A percentile compares a stretch with the other conserved stretches of the same genome.
These are phyloP conservation scores for Dovyalis caffra DNA, from an alignment of 345 rosid genomes.

Conservation along the genomic window DNA sequence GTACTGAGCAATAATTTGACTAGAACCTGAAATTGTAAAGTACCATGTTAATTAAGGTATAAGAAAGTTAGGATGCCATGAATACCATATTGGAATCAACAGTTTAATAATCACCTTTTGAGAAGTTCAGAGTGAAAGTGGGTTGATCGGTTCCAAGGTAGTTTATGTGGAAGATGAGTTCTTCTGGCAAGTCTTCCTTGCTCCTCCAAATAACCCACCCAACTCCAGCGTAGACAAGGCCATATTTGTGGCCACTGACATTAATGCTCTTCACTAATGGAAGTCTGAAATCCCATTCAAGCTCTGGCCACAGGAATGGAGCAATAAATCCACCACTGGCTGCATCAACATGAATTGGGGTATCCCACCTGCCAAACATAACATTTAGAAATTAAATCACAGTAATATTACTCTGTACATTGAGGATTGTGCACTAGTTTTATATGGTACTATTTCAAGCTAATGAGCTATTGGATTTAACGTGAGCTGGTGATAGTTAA, in stretches of 20 bases:
- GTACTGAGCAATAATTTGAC: slow-evolving; percentile 88
- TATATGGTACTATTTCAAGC: not conserved
- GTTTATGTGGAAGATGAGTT: slow-evolving; percentile 90
- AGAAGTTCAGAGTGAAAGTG: slow-evolving; percentile 94
- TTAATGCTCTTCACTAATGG: slow-evolving; percentile 88
- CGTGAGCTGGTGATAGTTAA: not conserved
- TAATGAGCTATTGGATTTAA: not conserved
- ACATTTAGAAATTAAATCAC: not conserved
- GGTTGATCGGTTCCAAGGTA: slow-evolving; percentile 95
- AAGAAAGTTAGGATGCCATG: not conserved
- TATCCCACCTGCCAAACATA: slow-evolving; percentile 62
- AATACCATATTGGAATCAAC: not conserved
- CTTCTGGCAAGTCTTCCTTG: slow-evolving; percentile 83
- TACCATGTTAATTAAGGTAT: not conserved
- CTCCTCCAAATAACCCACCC: slow-evolving; percentile 95
- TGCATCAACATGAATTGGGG: slow-evolving; percentile 93
- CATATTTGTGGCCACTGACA: slow-evolving; percentile 91
- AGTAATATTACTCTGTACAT: not conserved
- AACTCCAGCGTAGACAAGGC: slow-evolving; percentile 90
- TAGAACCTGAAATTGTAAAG: slow-evolving; percentile 47
- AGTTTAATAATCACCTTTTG: slow-evolving; percentile 49
- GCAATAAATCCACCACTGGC: slow-evolving; percentile 97
- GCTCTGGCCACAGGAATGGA: slow-evolving; percentile 87
- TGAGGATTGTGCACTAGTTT: not conserved
- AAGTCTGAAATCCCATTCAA: slow-evolving; percentile 92